These are phyloP conservation scores for Colletotrichum plurivorum DNA, from an alignment of 2,329 filamentous ascomycete species.

Conservation along the genomic window DNA sequence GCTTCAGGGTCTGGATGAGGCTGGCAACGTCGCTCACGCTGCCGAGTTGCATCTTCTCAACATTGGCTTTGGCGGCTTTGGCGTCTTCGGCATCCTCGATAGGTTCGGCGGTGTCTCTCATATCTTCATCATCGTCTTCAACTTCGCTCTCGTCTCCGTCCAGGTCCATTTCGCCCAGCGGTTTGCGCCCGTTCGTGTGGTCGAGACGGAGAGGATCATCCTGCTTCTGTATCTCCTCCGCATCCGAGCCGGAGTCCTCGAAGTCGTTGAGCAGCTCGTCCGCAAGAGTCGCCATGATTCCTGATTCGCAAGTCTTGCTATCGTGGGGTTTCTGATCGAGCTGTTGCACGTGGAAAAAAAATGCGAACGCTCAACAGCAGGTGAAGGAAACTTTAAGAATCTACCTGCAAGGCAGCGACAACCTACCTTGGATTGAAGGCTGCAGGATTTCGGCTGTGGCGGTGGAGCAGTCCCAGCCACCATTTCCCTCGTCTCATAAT, in stretches of 20 bases:
- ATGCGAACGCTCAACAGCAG: neutral
- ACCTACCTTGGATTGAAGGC: neutral
- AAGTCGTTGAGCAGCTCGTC: constrained; percentile 95
- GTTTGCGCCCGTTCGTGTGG: constrained; percentile 56
- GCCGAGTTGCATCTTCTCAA: constrained; percentile 86
- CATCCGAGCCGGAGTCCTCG: constrained; percentile 86
- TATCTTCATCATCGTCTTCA: constrained; percentile 72
- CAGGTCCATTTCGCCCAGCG: constrained; percentile 66
- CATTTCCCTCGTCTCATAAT: neutral
- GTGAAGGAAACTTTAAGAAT: constrained; percentile 11
- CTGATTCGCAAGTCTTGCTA: neutral
- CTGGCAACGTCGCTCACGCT: constrained; percentile 82
- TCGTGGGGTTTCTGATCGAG: neutral
- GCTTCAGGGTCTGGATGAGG: constrained; percentile 85
- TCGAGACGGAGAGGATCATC: constrained; percentile 61
- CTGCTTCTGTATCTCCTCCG: constrained; percentile 72
- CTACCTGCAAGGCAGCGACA: constrained; percentile 6
- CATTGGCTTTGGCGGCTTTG: constrained; percentile 81
- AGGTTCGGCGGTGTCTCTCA: constrained; percentile 64
- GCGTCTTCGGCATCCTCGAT: constrained; percentile 77
- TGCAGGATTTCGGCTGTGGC: constrained; percentile 1
- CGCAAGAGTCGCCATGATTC: constrained; percentile 86
- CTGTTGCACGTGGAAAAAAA: neutral
- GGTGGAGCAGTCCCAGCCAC: constrained; percentile 9
- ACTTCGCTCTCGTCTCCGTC: constrained; percentile 69